phyloP scores from a whole-genome alignment of 306 rosid genomes.

The Ammopiptanthus mongolicus region DNA sequence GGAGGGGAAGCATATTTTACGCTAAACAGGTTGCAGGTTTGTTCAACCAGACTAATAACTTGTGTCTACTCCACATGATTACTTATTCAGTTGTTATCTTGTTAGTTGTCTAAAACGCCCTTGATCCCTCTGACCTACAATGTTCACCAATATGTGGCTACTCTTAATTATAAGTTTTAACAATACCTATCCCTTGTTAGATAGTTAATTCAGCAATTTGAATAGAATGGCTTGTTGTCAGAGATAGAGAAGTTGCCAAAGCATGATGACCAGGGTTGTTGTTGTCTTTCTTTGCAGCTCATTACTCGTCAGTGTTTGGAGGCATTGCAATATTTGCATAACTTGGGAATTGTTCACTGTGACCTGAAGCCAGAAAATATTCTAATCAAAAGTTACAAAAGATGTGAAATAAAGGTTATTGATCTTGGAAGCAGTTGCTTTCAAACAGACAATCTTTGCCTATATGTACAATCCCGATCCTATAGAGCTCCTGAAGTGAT shows the following conservation, averaged over 20 bases:
- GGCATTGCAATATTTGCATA: slow-evolving; percentile 88
- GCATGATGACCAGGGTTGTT: slow-evolving; percentile 14
- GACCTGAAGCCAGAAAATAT: slow-evolving; percentile 97
- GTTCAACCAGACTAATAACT: slow-evolving; percentile 28
- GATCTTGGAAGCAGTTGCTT: slow-evolving; percentile 99
- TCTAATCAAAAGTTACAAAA: slow-evolving; percentile 77
- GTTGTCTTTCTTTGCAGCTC: slow-evolving; percentile 39
- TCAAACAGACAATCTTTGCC: slow-evolving; percentile 72
- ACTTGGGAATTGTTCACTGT: slow-evolving; percentile 85
- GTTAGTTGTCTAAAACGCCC: not conserved
- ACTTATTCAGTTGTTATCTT: not conserved
- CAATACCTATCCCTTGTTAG: not conserved
- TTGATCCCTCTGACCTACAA: not conserved
- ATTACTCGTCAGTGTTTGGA: slow-evolving; percentile 89
- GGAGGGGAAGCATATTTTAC: slow-evolving; percentile 86
- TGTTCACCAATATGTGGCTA: not conserved
- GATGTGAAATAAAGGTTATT: slow-evolving; percentile 87
- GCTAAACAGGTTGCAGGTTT: slow-evolving; percentile 79
- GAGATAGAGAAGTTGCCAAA: slow-evolving; percentile 7
- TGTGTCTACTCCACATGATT: not conserved
- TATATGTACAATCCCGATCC: slow-evolving; percentile 94
- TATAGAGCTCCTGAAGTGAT: slow-evolving; percentile 99
- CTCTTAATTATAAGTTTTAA: not conserved
- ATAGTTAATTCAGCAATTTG: slow-evolving; percentile 6
- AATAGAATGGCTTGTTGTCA: slow-evolving; percentile 1